Percentiles rank a stretch among this genome's conserved stretches.
These are phyloP conservation scores for Anaeromyces robustus DNA, from an alignment of 192 early-diverging fungal genomes.

Conservation along the genomic window DNA sequence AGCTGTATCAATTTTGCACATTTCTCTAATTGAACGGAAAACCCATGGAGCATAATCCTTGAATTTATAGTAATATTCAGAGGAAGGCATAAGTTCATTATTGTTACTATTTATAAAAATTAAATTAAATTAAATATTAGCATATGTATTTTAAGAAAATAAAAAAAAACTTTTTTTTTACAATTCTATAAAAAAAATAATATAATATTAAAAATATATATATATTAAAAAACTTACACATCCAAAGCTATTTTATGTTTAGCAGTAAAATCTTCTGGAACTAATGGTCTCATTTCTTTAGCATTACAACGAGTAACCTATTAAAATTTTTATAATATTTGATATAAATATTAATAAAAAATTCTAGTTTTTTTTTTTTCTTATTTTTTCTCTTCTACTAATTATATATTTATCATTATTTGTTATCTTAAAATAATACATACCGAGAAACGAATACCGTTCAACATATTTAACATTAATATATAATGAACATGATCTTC, in stretches of 20 bases:
- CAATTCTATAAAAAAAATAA: too few species aligned
- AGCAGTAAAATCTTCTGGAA: slow-evolving; percentile 64
- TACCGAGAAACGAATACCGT: slow-evolving; percentile 81
- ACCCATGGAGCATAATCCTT: slow-evolving; percentile 99
- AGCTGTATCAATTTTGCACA: slow-evolving; percentile 72
- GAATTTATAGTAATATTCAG: slow-evolving; percentile 96
- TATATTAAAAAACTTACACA: slow-evolving; percentile 28
- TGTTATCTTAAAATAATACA: too few species aligned
- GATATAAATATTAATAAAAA: not conserved
- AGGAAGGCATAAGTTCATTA: slow-evolving; percentile 87
- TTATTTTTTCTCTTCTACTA: too few species aligned
- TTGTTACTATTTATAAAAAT: slow-evolving; percentile 37
- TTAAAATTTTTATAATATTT: not conserved
- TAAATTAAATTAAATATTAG: not conserved
- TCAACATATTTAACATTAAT: slow-evolving; percentile 98
- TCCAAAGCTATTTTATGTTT: slow-evolving; percentile 94
- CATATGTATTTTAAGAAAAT: not conserved
- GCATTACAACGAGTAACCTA: slow-evolving; percentile 71
- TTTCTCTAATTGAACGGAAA: slow-evolving; percentile 76
- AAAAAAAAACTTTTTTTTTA: too few species aligned
- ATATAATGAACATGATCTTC: slow-evolving; percentile 93
- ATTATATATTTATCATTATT: too few species aligned
- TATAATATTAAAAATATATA: not conserved
- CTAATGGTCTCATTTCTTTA: slow-evolving; percentile 53
- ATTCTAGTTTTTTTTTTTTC: not conserved